phyloP scores from a whole-genome alignment of 768 basidiomycete genomes.

The button mushroom (Agaricus bisporus) region DNA sequence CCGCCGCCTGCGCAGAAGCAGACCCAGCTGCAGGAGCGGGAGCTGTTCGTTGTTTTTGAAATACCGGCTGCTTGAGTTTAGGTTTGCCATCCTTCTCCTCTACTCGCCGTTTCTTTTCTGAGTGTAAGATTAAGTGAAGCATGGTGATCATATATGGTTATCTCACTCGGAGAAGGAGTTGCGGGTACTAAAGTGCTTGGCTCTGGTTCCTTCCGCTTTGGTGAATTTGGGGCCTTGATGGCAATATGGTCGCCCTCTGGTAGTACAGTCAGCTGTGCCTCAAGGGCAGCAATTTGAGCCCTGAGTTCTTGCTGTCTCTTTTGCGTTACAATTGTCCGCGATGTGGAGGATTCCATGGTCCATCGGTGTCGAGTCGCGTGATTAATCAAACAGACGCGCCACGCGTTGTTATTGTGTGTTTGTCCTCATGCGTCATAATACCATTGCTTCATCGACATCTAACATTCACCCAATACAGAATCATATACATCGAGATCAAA shows the following conservation, averaged over 20 bases:
- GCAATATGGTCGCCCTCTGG: constrained; percentile 19
- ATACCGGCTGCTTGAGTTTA: constrained; percentile 2
- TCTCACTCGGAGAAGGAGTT: constrained; percentile 67
- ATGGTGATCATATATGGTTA: neutral
- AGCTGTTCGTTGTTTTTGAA: neutral
- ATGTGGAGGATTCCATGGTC: constrained; percentile 51
- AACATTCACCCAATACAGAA: too few species aligned
- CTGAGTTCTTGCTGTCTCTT: constrained; percentile 43
- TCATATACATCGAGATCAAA: too few species aligned
- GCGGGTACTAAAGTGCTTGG: constrained; percentile 41
- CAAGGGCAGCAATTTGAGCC: constrained; percentile 48
- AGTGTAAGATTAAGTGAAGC: neutral
- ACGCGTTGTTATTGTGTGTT: constrained; percentile 16
- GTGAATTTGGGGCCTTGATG: constrained; percentile 25
- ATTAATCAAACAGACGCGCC: constrained; percentile 4
- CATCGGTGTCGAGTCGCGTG: neutral
- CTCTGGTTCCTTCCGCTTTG: constrained; percentile 42
- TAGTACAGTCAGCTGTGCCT: constrained; percentile 44
- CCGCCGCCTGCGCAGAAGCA: constrained; percentile 2
- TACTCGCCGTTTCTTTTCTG: constrained; percentile 39
- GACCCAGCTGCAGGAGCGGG: constrained; percentile 3
- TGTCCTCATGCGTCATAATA: neutral
- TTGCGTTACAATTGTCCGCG: constrained; percentile 30
- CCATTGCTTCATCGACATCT: too few species aligned
- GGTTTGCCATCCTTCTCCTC: constrained; percentile 15